Conservation (phyloP, 768 basidiomycete genomes). For the Suillus clintonianus region DNA sequence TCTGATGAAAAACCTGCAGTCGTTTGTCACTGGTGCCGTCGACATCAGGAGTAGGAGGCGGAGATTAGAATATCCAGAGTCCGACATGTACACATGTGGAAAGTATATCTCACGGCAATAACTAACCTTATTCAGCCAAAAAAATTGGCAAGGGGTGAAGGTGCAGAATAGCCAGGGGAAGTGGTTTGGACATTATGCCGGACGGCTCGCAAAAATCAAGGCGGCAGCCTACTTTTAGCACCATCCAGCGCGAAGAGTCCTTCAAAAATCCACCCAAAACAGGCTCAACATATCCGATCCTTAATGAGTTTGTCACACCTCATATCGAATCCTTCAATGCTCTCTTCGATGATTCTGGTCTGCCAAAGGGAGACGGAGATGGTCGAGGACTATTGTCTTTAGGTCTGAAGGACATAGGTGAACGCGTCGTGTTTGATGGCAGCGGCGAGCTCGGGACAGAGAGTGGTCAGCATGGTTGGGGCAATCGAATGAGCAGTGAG, state of each 20-base stretch:
- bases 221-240: conserved; percentile 69
- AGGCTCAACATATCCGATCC: conserved; percentile 70
- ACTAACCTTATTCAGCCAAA: conserved; percentile 3
- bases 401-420: conserved; percentile 81
- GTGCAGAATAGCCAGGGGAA: conserved; percentile 2
- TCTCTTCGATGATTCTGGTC: conserved; percentile 90
- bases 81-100: conserved; percentile 27
- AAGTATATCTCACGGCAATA: conserved; percentile 23
- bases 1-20: conserved; percentile 24
- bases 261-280: conserved; percentile 77
- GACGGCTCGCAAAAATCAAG: conserved; percentile 43
- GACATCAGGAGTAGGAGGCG: conserved; percentile 18
- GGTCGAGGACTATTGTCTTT: conserved; percentile 79
- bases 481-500: conserved; percentile 86
- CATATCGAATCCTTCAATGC: conserved; percentile 97
- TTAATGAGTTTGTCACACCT: conserved; percentile 92
- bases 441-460: conserved; percentile 54
- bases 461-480: conserved; percentile 60
- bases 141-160: conserved; percentile 12
- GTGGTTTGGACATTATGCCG: conserved; percentile 44
- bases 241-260: conserved; percentile 72
- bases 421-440: conserved; percentile 92
- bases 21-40: conserved; percentile 23
- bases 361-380: conserved; percentile 71
- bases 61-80: conserved; percentile 14